phyloP scores from a whole-genome alignment of 1,284 basidiomycete genomes.

The Cutaneotrichosporon cavernicola region DNA sequence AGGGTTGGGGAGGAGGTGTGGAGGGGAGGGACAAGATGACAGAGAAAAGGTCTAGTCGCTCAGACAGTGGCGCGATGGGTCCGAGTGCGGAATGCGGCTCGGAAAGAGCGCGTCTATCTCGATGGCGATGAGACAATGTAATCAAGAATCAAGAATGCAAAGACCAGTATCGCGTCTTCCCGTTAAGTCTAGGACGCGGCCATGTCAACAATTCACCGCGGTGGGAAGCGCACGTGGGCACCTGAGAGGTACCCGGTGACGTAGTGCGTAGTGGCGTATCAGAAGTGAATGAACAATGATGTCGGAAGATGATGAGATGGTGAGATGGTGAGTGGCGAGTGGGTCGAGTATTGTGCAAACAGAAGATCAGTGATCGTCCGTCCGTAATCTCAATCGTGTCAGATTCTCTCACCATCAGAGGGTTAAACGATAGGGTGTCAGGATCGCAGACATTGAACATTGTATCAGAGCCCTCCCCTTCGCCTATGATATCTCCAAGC shows the following conservation, averaged over 20 bases:
- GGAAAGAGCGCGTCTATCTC: background rate
- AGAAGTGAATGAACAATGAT: background rate
- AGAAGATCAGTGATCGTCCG: background rate
- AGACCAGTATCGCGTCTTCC: background rate
- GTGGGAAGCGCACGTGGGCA: background rate
- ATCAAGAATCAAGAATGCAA: background rate
- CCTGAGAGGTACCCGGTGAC: background rate
- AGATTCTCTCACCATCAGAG: background rate
- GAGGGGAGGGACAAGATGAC: background rate
- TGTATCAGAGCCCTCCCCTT: too few species aligned
- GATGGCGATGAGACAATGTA: background rate
- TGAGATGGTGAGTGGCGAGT: background rate
- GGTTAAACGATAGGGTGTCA: too few species aligned
- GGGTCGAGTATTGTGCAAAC: background rate
- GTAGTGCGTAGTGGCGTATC: background rate
- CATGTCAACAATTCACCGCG: slow-evolving; percentile 2
- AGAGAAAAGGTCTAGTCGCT: background rate
- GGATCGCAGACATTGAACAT: too few species aligned
- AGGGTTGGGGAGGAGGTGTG: background rate
- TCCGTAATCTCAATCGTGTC: background rate
- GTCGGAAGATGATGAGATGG: background rate
- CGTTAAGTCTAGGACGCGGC: background rate
- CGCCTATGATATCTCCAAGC: too few species aligned
- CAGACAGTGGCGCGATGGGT: background rate
- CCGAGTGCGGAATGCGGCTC: background rate